These are phyloP conservation scores for Trametes gibbosa DNA, from an alignment of 768 basidiomycete species.

Conservation along the genomic window DNA sequence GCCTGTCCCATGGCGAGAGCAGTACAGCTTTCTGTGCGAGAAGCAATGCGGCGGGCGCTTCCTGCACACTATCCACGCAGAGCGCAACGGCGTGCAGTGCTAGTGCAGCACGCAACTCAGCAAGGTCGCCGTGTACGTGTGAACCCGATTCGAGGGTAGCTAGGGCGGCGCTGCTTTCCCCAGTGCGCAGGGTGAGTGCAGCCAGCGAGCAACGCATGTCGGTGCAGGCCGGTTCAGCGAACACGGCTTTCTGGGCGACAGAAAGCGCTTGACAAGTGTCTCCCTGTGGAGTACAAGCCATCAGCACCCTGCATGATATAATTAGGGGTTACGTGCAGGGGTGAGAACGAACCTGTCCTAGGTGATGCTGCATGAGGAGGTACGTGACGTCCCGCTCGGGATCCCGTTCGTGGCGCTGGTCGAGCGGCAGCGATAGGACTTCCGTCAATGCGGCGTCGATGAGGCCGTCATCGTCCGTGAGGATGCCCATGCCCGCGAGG, in stretches of 20 bases:
- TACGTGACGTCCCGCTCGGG: slow-evolving; percentile 67
- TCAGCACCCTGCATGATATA: too few relatives aligned
- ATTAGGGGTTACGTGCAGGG: too few relatives aligned
- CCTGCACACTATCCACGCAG: slow-evolving; percentile 5
- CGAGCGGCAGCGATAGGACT: slow-evolving; percentile 64
- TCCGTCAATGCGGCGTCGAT: slow-evolving; percentile 87
- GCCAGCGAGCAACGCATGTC: slow-evolving; percentile 56
- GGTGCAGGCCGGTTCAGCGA: slow-evolving; percentile 50
- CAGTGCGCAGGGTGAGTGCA: slow-evolving; percentile 49
- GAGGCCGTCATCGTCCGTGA: slow-evolving; percentile 73
- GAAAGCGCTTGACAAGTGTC: slow-evolving; percentile 47
- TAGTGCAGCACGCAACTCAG: slow-evolving; percentile 41
- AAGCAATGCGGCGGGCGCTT: slow-evolving; percentile 32
- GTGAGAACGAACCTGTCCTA: slow-evolving; percentile 49
- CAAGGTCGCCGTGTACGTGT: slow-evolving; percentile 28
- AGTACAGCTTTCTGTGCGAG: slow-evolving; percentile 63
- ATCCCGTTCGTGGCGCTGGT: slow-evolving; percentile 65
- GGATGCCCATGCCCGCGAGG: slow-evolving; percentile 85
- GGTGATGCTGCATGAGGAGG: slow-evolving; percentile 68
- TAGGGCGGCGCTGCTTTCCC: slow-evolving; percentile 39
- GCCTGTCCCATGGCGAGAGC: slow-evolving; percentile 51
- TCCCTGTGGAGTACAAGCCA: too few relatives aligned
- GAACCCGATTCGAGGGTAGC: slow-evolving; percentile 41
- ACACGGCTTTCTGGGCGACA: slow-evolving; percentile 55
- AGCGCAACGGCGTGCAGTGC: slow-evolving; percentile 47